These are phyloP conservation scores for Umbilicus rupestris DNA, from an alignment of 164 flowering plant genomes.

Conservation along the genomic window DNA sequence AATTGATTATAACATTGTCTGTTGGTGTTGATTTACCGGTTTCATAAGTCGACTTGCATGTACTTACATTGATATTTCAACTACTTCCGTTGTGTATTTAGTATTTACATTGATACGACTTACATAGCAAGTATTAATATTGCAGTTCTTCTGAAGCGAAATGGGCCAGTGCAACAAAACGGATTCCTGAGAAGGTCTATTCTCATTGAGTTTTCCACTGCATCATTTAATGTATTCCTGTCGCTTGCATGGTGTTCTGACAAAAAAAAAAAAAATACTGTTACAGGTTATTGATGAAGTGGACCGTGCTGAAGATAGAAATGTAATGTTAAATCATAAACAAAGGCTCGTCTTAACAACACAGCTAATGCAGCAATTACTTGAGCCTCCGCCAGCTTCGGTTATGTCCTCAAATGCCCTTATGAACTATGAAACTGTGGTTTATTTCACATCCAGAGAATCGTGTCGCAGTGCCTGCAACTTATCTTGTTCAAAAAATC, in stretches of 20 bases:
- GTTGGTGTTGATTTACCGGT: neutral
- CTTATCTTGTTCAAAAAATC: constrained; percentile 17
- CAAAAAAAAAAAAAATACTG: neutral
- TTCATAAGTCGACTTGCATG: neutral
- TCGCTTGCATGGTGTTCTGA: constrained; percentile 7
- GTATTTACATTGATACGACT: too few species aligned
- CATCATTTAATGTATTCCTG: neutral
- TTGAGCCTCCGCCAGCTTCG: constrained; percentile 34
- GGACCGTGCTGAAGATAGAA: constrained; percentile 31
- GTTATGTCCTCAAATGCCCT: constrained; percentile 35
- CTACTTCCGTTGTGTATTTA: too few species aligned
- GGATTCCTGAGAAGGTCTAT: constrained; percentile 40
- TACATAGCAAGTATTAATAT: neutral
- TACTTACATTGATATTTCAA: too few species aligned
- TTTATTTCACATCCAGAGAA: constrained; percentile 28
- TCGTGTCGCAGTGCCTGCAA: constrained; percentile 49
- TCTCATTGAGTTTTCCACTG: constrained; percentile 6
- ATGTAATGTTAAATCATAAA: constrained; percentile 22
- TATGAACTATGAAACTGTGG: constrained; percentile 26
- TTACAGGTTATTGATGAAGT: constrained; percentile 40
- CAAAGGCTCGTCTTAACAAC: constrained; percentile 46
- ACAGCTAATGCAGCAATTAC: constrained; percentile 51
- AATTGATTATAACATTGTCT: neutral
- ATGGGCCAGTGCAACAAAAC: constrained; percentile 41
- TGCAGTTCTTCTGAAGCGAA: constrained; percentile 41